Percentiles rank a stretch among this genome's conserved stretches.
Evolutionary conservation across 768 basidiomycete genomes (phyloP).

Genomic region (Mycena olivaceomarginata): DNA sequence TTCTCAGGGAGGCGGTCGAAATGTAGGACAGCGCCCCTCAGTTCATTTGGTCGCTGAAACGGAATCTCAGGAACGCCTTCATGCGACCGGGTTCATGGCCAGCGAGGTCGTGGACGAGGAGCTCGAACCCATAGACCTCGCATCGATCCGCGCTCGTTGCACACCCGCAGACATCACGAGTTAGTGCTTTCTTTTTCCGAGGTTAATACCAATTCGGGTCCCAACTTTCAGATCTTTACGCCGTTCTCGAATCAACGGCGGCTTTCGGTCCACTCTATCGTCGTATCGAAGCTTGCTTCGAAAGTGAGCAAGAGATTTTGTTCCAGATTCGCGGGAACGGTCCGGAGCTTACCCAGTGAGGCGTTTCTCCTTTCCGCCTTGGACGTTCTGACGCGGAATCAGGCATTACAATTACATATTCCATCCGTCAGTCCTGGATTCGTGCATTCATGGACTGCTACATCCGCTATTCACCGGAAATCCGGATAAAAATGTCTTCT

Average conservation of each 20-base stretch:
- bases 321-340: slow-evolving; percentile 40
- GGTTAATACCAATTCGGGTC: neutral
- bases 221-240: slow-evolving; percentile 45
- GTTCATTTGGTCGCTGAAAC: neutral
- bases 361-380: too few relatives aligned
- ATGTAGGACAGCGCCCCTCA: slow-evolving; percentile 3
- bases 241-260: slow-evolving; percentile 46
- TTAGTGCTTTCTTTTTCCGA: neutral
- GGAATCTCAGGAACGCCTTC: slow-evolving; percentile 23
- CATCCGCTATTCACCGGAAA: slow-evolving; percentile 55
- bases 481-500: slow-evolving; percentile 52
- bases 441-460: slow-evolving; percentile 56
- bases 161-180: slow-evolving; percentile 31
- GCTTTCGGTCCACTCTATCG: slow-evolving; percentile 50
- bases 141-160: slow-evolving; percentile 22
- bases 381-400: neutral
- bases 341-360: slow-evolving; percentile 38
- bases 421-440: slow-evolving; percentile 54
- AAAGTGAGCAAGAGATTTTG: slow-evolving; percentile 36
- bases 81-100: slow-evolving; percentile 43
- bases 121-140: slow-evolving; percentile 23
- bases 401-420: slow-evolving; percentile 24
- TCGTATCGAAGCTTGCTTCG: slow-evolving; percentile 43
- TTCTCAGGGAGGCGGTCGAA: slow-evolving; percentile 19
- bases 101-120: slow-evolving; percentile 30